phyloP scores from a whole-genome alignment of 2,329 filamentous ascomycete species.

The Diplodia corticola region DNA sequence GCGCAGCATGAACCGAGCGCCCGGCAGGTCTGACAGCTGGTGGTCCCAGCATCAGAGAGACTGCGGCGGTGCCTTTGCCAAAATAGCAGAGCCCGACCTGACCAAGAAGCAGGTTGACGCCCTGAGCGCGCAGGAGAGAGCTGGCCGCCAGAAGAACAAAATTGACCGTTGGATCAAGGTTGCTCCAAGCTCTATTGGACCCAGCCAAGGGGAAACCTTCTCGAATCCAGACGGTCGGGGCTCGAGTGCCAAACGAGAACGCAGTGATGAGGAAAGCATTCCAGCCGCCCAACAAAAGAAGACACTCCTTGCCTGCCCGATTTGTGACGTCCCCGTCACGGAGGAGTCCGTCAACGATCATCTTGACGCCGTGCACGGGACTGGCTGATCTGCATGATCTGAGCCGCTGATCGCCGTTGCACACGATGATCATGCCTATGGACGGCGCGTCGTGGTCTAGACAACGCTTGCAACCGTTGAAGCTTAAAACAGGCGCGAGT shows the following conservation, averaged over 20 bases:
- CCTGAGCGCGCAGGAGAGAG: constrained; percentile 43
- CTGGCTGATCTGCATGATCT: constrained; percentile 17
- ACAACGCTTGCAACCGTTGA: neutral
- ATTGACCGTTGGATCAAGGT: constrained; percentile 43
- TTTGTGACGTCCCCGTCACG: constrained; percentile 36
- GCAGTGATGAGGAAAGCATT: constrained; percentile 16
- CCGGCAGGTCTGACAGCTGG: constrained; percentile 46
- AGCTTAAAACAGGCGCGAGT: neutral
- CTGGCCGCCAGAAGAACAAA: constrained; percentile 48
- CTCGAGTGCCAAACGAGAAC: constrained; percentile 30
- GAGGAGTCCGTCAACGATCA: constrained; percentile 43
- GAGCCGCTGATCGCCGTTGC: constrained; percentile 13
- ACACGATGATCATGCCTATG: constrained; percentile 6
- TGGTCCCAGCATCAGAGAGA: constrained; percentile 42
- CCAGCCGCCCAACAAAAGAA: constrained; percentile 25
- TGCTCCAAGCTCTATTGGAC: constrained; percentile 23
- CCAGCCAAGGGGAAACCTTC: constrained; percentile 16
- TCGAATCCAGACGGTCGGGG: neutral
- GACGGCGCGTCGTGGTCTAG: neutral
- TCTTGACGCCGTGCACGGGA: constrained; percentile 33
- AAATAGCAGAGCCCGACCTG: constrained; percentile 44
- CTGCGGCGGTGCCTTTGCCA: constrained; percentile 45
- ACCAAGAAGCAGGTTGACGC: constrained; percentile 44
- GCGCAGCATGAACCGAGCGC: constrained; percentile 48
- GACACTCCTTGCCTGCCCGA: constrained; percentile 41